Base-by-base conservation (phyloP, 768 basidiomycete genomes). In the Lyophyllum shimeji region DNA sequence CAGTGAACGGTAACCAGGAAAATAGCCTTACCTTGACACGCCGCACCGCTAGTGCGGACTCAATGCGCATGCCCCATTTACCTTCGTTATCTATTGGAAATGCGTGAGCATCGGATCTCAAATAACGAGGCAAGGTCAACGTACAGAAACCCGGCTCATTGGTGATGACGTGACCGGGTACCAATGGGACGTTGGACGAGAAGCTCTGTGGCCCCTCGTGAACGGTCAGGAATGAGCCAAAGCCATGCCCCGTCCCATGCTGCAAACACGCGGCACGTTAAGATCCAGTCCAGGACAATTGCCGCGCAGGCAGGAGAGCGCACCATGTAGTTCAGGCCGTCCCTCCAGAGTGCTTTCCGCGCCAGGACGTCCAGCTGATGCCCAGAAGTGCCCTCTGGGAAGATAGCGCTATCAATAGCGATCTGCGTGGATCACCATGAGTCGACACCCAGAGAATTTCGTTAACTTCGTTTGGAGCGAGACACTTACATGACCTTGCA, bases 201-300 rank as follows among this genome's bases (percentile, higher is more conserved):
- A 96, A 92, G 39, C 87, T 83, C 56, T 93, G 85, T 15, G 91
- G 83, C 11, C 94, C 90, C 73, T 93, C 91, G 63, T 93, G 89
- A 20, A 92, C 89, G 55, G 82, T 90, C 66, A 95, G 76, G 76
- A 90, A 96, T 33, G 88, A 85, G 18, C 93, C 93, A 60, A 95
- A 82, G 21, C 93, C 94, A 66, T 96, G 93, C 5, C 93, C 93
- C 17, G 93, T 95, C 21, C 93, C 94, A 72, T 96, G 93, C 84
- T 93, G 67, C 34, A 57, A 57, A 54, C 49, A 51, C 54, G 33
- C 27, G 55, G 51, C 53, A 33, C 20, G 46, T 63, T 31, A 63
- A 55, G 25, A 56, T 50, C 37, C 21, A 43, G 46, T 42, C 24
- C n/a, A 9, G 44, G 39, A 47, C 2, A 52, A 47, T 42, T 49